Evolutionary conservation across 768 basidiomycete genomes (phyloP).

Genomic region (Austroboletus festivus): DNA sequence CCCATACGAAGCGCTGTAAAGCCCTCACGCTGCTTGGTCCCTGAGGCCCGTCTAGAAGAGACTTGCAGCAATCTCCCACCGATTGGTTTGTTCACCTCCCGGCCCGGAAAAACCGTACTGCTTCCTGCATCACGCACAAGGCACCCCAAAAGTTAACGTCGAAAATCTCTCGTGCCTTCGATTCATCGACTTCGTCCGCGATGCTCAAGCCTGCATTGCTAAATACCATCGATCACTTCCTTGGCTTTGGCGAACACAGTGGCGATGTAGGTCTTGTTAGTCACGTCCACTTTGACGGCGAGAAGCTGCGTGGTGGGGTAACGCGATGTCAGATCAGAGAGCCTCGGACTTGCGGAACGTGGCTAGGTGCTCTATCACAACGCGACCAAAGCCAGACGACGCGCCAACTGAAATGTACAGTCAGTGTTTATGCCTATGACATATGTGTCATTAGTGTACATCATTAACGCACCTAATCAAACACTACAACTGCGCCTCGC

Average conservation of each 20-base stretch:
- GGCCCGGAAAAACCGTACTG: slow-evolving; percentile 35
- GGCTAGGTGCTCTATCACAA: slow-evolving; percentile 35
- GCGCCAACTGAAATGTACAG: slow-evolving; percentile 28
- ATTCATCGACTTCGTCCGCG: slow-evolving; percentile 33
- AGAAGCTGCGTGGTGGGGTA: slow-evolving; percentile 28
- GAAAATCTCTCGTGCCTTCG: slow-evolving; percentile 33
- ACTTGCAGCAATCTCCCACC: slow-evolving; percentile 40
- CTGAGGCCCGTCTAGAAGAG: slow-evolving; percentile 34
- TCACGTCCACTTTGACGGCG: slow-evolving; percentile 34
- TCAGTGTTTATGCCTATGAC: not conserved
- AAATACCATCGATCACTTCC: slow-evolving; percentile 33
- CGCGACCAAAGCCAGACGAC: slow-evolving; percentile 39
- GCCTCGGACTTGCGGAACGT: slow-evolving; percentile 39
- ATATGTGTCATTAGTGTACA: not conserved
- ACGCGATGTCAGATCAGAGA: slow-evolving; percentile 25
- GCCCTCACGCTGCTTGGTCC: slow-evolving; percentile 10
- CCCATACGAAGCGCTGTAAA: slow-evolving; percentile 29
- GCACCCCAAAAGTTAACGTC: slow-evolving; percentile 39
- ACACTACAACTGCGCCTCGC: not conserved
- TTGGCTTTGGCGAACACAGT: slow-evolving; percentile 28
- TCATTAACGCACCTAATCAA: slow-evolving; percentile 14
- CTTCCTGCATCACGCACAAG: slow-evolving; percentile 27
- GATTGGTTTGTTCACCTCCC: slow-evolving; percentile 36
- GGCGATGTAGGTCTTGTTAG: slow-evolving; percentile 17
- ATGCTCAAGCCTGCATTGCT: slow-evolving; percentile 33